Conservation (phyloP, 2,329 filamentous ascomycete genomes). For the Penicillium italicum region DNA sequence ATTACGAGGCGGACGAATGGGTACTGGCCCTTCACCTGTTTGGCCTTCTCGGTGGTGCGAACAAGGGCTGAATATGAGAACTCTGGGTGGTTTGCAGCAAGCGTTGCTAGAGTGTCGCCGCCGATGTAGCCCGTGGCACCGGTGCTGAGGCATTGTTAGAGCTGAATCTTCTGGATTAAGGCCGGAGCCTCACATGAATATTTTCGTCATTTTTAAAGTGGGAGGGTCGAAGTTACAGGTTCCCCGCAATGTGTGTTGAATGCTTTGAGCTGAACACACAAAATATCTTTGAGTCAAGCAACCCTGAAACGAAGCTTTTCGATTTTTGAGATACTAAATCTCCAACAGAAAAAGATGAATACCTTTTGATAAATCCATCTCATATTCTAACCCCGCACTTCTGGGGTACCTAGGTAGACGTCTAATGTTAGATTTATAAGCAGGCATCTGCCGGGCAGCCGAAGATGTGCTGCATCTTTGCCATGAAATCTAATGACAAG, state of each 20-base stretch:
- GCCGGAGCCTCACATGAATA: constrained; percentile 14
- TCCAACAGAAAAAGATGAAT: background rate
- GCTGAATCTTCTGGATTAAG: fast-evolving
- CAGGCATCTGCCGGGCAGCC: background rate
- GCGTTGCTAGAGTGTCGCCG: constrained; percentile 45
- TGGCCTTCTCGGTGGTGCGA: constrained; percentile 38
- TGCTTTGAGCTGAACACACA: background rate
- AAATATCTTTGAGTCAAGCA: background rate
- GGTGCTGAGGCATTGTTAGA: constrained; percentile 32
- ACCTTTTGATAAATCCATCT: background rate
- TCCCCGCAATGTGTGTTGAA: background rate
- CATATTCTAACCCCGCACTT: background rate
- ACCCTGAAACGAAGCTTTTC: background rate
- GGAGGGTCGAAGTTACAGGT: background rate
- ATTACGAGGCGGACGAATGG: constrained; percentile 51
- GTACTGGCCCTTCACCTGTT: constrained; percentile 38
- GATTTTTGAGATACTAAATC: background rate
- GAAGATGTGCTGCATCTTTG: background rate
- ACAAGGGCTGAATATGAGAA: constrained; percentile 40
- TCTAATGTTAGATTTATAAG: background rate
- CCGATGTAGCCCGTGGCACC: constrained; percentile 51
- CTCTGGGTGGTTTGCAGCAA: constrained; percentile 41
- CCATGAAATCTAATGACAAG: background rate
- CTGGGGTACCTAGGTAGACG: background rate
- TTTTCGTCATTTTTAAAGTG: constrained; percentile 13